Conservation (phyloP, 2,329 filamentous ascomycete genomes). For the Microcyclosporella mali region DNA sequence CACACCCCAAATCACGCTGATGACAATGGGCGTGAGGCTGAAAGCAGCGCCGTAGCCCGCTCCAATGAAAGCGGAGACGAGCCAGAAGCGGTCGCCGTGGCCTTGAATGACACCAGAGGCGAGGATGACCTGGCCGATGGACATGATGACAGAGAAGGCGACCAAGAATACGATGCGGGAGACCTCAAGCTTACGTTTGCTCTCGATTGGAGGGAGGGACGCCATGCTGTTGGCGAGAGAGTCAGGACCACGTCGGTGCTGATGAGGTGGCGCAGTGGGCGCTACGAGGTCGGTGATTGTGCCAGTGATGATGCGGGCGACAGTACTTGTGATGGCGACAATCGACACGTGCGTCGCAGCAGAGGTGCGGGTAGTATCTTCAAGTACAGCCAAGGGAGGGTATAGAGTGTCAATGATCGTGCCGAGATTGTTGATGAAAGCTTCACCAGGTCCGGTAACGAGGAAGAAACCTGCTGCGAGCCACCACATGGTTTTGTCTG, state of each 20-base stretch:
- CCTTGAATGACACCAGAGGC: slow-evolving; percentile 69
- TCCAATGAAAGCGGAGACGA: slow-evolving; percentile 77
- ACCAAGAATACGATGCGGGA: slow-evolving; percentile 78
- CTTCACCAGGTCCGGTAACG: slow-evolving; percentile 89
- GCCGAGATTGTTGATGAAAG: slow-evolving; percentile 95
- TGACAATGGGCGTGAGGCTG: slow-evolving; percentile 80
- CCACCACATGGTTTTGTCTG: slow-evolving; percentile 92
- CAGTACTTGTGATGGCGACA: slow-evolving; percentile 80
- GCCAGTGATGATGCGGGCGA: slow-evolving; percentile 84
- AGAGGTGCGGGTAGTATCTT: slow-evolving; percentile 53
- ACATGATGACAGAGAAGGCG: slow-evolving; percentile 66
- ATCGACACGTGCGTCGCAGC: slow-evolving; percentile 88
- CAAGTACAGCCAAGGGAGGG: slow-evolving; percentile 47
- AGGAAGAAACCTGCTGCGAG: slow-evolving; percentile 87
- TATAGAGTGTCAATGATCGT: slow-evolving; percentile 86
- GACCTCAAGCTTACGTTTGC: slow-evolving; percentile 46
- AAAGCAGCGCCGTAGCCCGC: slow-evolving; percentile 92
- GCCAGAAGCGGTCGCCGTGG: slow-evolving; percentile 72
- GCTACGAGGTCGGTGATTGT: slow-evolving; percentile 84
- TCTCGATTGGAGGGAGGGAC: slow-evolving; percentile 25
- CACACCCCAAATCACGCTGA: slow-evolving; percentile 93
- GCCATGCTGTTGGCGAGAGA: slow-evolving; percentile 38
- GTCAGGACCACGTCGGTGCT: slow-evolving; percentile 48
- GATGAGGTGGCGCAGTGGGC: slow-evolving; percentile 43
- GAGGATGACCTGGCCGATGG: slow-evolving; percentile 66